Conservation (phyloP, 2,329 filamentous ascomycete species). For the Fusarium luffae region DNA sequence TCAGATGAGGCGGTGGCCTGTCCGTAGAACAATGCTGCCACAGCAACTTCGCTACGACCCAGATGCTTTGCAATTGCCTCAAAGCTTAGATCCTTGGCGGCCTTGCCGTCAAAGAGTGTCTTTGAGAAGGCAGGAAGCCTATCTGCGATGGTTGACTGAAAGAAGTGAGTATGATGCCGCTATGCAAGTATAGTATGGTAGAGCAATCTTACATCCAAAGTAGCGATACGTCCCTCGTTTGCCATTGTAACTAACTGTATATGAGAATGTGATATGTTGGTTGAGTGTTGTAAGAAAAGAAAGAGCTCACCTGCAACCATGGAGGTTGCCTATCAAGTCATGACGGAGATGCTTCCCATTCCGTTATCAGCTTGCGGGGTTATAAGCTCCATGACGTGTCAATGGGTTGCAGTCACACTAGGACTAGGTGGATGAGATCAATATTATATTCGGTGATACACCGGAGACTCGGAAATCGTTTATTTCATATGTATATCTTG, state of each 20-base stretch:
- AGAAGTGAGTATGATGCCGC: slow-evolving; percentile 16
- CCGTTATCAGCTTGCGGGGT: slow-evolving; percentile 42
- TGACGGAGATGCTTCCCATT: slow-evolving; percentile 33
- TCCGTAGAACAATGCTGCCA: slow-evolving; percentile 91
- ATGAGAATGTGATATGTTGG: slow-evolving; percentile 2
- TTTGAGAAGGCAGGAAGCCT: slow-evolving; percentile 77
- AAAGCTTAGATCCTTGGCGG: slow-evolving; percentile 79
- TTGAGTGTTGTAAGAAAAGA: slow-evolving; percentile 15
- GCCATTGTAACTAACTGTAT: slow-evolving; percentile 31
- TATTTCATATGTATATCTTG: slow-evolving; percentile 5
- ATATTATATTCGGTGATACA: slow-evolving; percentile 43
- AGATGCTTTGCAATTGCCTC: slow-evolving; percentile 79
- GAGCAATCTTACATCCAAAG: slow-evolving; percentile 52
- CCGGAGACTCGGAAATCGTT: slow-evolving; percentile 44
- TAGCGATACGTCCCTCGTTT: slow-evolving; percentile 45
- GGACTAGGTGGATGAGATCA: slow-evolving; percentile 2
- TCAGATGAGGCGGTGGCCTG: slow-evolving; percentile 79
- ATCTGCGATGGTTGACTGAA: slow-evolving; percentile 71
- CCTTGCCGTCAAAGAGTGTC: slow-evolving; percentile 79
- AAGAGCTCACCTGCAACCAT: not conserved
- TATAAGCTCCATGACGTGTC: slow-evolving; percentile 37
- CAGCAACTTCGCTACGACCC: slow-evolving; percentile 83
- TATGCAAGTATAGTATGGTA: not conserved
- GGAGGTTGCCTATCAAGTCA: slow-evolving; percentile 13
- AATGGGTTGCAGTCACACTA: slow-evolving; percentile 16